Conservation (phyloP, 306 rosid species). For the Astragalus glycyphyllos region DNA sequence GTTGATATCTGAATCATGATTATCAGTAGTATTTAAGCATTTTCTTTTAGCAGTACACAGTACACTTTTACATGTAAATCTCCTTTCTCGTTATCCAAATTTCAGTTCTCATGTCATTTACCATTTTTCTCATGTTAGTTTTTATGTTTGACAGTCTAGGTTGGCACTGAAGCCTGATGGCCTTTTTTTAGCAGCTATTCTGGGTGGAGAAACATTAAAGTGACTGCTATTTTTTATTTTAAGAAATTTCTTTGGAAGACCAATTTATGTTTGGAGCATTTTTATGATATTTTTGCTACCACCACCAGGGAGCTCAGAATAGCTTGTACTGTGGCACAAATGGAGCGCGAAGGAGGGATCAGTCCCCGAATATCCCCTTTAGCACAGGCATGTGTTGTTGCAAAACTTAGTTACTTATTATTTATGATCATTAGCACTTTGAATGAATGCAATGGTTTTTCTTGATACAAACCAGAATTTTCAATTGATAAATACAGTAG, state of each 20-base stretch:
- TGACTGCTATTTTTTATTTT: constrained; percentile 34
- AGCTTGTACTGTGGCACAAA: constrained; percentile 96
- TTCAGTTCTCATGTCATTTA: background rate
- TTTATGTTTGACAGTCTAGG: constrained; percentile 73
- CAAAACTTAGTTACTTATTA: constrained; percentile 8
- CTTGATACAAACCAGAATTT: too few relatives aligned
- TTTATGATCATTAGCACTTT: constrained; percentile 8
- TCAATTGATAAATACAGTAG: too few relatives aligned
- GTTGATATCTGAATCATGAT: constrained; percentile 8
- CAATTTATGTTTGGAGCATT: constrained; percentile 36
- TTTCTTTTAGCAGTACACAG: background rate
- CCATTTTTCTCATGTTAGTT: constrained; percentile 37
- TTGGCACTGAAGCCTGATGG: constrained; percentile 97
- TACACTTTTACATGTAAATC: background rate
- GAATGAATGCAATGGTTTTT: constrained; percentile 33
- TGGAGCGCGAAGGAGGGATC: constrained; percentile 99
- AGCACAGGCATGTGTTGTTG: constrained; percentile 73
- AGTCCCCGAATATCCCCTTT: constrained; percentile 93
- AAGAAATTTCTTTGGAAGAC: constrained; percentile 27
- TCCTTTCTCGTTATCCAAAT: background rate
- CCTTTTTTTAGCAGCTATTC: constrained; percentile 85
- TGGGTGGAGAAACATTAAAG: constrained; percentile 97
- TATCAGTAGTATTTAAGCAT: constrained; percentile 18
- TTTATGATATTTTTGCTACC: constrained; percentile 41
- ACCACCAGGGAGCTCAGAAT: constrained; percentile 90